Evolutionary conservation across 2,329 filamentous ascomycete species (phyloP), one percentile per base, ranked within the genome.

Genomic region (Monosporascus sp.): DNA sequence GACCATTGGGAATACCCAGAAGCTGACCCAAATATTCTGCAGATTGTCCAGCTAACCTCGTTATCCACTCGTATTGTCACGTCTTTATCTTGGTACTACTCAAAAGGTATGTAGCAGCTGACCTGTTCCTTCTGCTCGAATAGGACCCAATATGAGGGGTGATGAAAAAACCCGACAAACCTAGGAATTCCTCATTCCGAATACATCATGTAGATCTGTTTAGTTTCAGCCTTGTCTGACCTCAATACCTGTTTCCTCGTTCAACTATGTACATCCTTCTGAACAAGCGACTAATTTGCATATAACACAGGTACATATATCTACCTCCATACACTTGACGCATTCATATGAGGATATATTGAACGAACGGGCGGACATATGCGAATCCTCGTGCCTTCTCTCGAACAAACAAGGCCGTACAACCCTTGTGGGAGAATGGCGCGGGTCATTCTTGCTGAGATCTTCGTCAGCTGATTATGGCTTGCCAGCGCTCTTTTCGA

Each of bases 301-400:
- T 55, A 35, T 61, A 60, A 57, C 63, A 65, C 62, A 81, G 78
- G 77, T 80, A 80, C 68, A 66, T 59, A 52, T 53, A 35, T 41
- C 48, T 50, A 43, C 54, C 51, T 50, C 49, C 40, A 57, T 51
- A 48, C 52, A 55, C 49, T 55, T 66, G 46, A 44, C 50, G 48
- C 22, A 44, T 62, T 62, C 58, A 65, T 66, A 78, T 84, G 81
- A 85, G 74, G 81, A 84, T 79, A 73, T 72, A 71, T 83, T 84
- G 81, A 83, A 84, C 81, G 81, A 84, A 84, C 81, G 81, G 81
- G 81, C 81, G 81, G 81, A 84, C 81, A 84, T 81, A 82, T 81
- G 74, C 72, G 79, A 82, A 78, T 75, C 76, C 67, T 65, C 72
- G 68, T 70, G 64, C 65, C 72, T 69, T 66, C 69, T 74, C 66